phyloP scores from a whole-genome alignment of 2,329 filamentous ascomycete genomes.

The Elsinoe fawcettii region DNA sequence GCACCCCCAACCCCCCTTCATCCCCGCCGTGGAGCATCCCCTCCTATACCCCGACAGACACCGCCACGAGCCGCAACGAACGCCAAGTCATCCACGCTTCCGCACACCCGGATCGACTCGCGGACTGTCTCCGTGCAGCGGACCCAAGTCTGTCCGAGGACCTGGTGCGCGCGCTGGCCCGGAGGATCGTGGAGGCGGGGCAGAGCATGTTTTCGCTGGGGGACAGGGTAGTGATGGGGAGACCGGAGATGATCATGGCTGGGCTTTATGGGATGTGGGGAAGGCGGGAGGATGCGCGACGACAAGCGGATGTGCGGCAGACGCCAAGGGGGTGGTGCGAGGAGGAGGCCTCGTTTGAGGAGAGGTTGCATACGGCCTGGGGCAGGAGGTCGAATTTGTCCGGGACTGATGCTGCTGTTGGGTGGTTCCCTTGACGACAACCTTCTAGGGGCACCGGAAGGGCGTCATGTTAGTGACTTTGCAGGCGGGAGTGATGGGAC shows the following conservation, averaged over 20 bases:
- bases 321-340: too few relatives aligned
- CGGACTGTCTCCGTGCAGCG: not conserved
- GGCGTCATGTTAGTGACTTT: too few relatives aligned
- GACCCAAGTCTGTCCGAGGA: not conserved
- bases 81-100: not conserved
- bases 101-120: not conserved
- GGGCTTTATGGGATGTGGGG: not conserved
- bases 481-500: too few relatives aligned
- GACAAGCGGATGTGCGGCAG: too few relatives aligned
- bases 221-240: not conserved
- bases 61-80: too few relatives aligned
- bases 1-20: too few relatives aligned
- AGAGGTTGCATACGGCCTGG: too few relatives aligned
- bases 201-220: not conserved
- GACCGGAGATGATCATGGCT: not conserved
- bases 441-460: too few relatives aligned
- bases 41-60: too few relatives aligned
- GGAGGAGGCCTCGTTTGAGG: too few relatives aligned
- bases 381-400: not conserved
- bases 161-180: not conserved
- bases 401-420: not conserved
- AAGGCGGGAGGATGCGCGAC: too few relatives aligned
- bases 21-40: too few relatives aligned
- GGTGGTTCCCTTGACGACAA: not conserved
- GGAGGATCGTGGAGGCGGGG: not conserved